Conservation (phyloP, 768 basidiomycete genomes). For the Tulasnella sp. region DNA sequence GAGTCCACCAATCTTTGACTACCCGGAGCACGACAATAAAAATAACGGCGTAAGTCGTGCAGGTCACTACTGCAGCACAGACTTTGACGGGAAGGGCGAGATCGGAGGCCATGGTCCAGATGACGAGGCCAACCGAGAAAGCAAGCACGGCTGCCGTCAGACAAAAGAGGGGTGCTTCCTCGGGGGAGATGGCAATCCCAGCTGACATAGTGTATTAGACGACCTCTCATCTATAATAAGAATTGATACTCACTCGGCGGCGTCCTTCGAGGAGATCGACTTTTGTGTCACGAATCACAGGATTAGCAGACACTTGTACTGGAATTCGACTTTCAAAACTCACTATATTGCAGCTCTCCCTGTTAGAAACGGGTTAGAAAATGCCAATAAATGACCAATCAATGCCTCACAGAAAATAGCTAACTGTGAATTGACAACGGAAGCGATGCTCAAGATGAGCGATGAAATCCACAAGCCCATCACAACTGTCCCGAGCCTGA, state of each 20-base stretch:
- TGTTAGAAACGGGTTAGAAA: not conserved
- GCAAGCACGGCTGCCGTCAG: slow-evolving; percentile 33
- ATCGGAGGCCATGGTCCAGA: slow-evolving; percentile 16
- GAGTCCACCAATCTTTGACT: slow-evolving; percentile 20
- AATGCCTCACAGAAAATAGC: slow-evolving; percentile 16
- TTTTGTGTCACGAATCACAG: not conserved
- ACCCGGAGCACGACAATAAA: slow-evolving; percentile 32
- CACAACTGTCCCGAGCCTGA: not conserved
- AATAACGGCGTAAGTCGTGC: slow-evolving; percentile 27
- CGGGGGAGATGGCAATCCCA: slow-evolving; percentile 31
- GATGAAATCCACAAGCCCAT: slow-evolving; percentile 35
- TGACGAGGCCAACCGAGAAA: slow-evolving; percentile 33
- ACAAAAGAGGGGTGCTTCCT: slow-evolving; percentile 32
- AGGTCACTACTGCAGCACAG: slow-evolving; percentile 18
- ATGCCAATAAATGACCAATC: not conserved
- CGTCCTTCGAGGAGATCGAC: slow-evolving; percentile 30
- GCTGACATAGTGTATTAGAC: not conserved
- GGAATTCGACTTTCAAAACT: not conserved
- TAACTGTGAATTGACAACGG: slow-evolving; percentile 37
- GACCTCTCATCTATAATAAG: not conserved
- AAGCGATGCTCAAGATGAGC: slow-evolving; percentile 33
- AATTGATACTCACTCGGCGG: slow-evolving; percentile 24
- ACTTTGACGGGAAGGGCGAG: not conserved
- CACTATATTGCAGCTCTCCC: slow-evolving; percentile 36
- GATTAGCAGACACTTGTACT: not conserved